A percentile compares a stretch with the other conserved stretches of the same genome.
phyloP scores from a whole-genome alignment of 106 monocot genomes.

The Narthecium ossifragum region DNA sequence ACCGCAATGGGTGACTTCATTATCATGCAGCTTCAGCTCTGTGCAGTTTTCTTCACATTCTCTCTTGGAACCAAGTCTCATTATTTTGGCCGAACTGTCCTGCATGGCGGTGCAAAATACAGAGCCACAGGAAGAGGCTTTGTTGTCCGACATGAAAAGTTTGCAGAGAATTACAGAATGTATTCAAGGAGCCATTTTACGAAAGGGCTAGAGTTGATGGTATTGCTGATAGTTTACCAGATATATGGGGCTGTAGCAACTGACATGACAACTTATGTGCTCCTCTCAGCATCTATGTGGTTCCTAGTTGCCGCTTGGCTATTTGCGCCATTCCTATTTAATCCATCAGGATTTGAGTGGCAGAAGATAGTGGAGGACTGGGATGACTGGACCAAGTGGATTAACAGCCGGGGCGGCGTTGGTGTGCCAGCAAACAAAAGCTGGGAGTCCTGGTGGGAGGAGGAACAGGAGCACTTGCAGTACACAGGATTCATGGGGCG shows the following conservation, averaged over 20 bases:
- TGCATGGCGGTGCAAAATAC: constrained; percentile 97
- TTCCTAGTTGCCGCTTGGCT: constrained; percentile 84
- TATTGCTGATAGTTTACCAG: constrained; percentile 72
- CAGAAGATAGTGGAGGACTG: constrained; percentile 98
- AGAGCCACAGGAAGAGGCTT: constrained; percentile 94
- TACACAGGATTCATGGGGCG: constrained; percentile 71
- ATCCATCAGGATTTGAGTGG: constrained; percentile 97
- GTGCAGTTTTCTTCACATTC: constrained; percentile 97
- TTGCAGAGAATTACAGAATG: constrained; percentile 97
- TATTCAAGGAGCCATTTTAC: constrained; percentile 97
- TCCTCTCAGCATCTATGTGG: constrained; percentile 89
- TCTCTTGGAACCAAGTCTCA: constrained; percentile 91
- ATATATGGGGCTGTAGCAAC: constrained; percentile 58
- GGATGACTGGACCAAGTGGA: constrained; percentile 98
- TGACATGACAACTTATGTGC: constrained; percentile 37
- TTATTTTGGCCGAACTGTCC: constrained; percentile 87
- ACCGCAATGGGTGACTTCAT: constrained; percentile 84
- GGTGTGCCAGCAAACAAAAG: constrained; percentile 91
- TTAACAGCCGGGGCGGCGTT: constrained; percentile 79
- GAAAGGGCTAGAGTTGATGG: constrained; percentile 82
- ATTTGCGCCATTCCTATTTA: constrained; percentile 94
- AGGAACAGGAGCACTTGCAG: constrained; percentile 89
- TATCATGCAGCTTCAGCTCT: constrained; percentile 98
- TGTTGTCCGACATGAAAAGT: constrained; percentile 91
- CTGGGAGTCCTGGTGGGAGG: constrained; percentile 99